Evolutionary conservation across 805 yeast species (phyloP), one percentile per base, ranked within the genome.

Genomic region (Wickerhamiella qilinensis): DNA sequence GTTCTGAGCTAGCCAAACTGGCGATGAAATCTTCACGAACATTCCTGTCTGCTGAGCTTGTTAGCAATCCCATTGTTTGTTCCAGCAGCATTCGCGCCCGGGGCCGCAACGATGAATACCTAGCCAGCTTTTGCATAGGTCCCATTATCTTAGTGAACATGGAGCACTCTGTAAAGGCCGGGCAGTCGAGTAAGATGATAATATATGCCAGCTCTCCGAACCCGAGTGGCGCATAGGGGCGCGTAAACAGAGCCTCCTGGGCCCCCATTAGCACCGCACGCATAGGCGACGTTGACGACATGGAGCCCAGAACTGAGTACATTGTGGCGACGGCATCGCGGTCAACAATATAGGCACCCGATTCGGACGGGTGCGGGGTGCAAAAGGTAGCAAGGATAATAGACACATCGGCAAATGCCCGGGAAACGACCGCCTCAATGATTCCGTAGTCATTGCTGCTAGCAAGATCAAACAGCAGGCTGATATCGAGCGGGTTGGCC

Each of bases 41-140:
- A 3, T 58, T 49, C 1, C 54, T 48, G 3, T 61, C 51, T 30
- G 67, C 67, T 1, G 67, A 46, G 45, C 71, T 66, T 1, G 86
- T 65, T 37, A 85, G 48, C 6, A 77, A 60, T 0, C 95, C 94
- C 28, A 83, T 59, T 2, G 72, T 59, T 30, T 85, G 63, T 51
- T 80, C 81, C 19, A 77, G 53, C 3, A 86, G 63, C 37, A 81
- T 86, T 49, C 78, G 76, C n/a, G 78, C 68, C 3, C 53, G 44
- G 2, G 50, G 41, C 7, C 54, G 43, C 19, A 49, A 36, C 15
- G 52, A 42, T 2, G 53, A 43, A 33, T 49, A 50, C 15, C 51
- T 38, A 5, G 46, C 49, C 4, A 50, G 47, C 30, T 49, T 49
- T 37, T 50, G 54, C 36, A 45, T 38, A 3, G 54, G 54, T 15